Conservation (phyloP, 1,284 basidiomycete genomes). For the Ganoderma leucocontextum region DNA sequence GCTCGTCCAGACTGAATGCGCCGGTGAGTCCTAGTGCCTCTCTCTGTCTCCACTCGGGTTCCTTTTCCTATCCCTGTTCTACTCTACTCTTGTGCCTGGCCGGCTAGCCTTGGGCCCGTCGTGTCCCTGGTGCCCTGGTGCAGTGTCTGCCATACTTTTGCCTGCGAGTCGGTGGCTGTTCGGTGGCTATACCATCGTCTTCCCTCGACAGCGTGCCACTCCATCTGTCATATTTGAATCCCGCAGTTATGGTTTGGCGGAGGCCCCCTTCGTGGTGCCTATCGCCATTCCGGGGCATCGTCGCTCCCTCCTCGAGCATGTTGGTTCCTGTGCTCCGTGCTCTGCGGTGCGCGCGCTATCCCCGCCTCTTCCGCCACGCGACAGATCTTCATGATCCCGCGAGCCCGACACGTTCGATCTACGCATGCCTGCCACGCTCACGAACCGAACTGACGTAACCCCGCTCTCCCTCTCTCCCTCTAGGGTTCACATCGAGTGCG, state of each 20-base stretch:
- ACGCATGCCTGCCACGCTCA: background rate
- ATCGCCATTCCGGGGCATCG: background rate
- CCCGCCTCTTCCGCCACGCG: background rate
- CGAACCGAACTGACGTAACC: background rate
- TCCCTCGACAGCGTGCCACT: background rate
- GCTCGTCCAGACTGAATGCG: slow-evolving; percentile 9
- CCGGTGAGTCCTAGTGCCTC: background rate
- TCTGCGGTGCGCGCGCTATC: background rate
- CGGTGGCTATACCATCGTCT: background rate
- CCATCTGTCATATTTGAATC: background rate
- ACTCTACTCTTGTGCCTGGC: background rate
- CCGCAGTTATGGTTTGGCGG: background rate
- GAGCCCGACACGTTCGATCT: background rate
- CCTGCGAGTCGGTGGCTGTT: background rate
- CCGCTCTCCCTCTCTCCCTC: background rate
- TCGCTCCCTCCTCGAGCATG: background rate
- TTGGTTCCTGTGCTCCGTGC: background rate
- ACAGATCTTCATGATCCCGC: background rate
- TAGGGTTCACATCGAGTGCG: slow-evolving; percentile 6
- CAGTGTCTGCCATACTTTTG: background rate
- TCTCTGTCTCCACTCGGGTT: background rate
- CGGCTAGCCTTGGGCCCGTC: too few relatives aligned
- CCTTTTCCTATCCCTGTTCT: background rate
- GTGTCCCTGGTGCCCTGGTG: background rate
- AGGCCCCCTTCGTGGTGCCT: background rate